Evolutionary conservation across 225 moss, liverwort and hornwort species (phyloP).

Genomic region (Pleurozium schreberi): DNA sequence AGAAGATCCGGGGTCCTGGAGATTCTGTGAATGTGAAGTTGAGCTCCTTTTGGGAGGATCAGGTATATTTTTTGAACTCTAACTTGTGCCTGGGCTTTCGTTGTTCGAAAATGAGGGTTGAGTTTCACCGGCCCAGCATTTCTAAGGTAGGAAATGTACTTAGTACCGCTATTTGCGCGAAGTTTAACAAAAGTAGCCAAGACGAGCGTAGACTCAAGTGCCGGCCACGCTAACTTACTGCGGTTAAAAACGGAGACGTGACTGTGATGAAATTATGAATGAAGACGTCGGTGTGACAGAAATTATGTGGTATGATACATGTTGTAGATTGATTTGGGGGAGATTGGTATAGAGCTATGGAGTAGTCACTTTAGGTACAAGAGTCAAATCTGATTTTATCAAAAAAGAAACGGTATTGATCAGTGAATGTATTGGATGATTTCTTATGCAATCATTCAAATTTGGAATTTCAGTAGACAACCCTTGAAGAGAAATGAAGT

Average conservation of each 20-base stretch:
- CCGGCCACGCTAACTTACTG: not conserved
- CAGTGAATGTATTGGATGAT: not conserved
- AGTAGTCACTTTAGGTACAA: not conserved
- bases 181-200: not conserved
- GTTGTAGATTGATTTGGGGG: not conserved
- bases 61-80: slow-evolving; percentile 14
- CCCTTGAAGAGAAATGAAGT: not conserved
- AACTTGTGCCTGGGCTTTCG: not conserved
- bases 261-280: not conserved
- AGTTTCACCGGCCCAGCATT: not conserved
- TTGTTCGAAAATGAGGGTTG: not conserved
- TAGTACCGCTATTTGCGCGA: not conserved
- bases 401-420: too few species aligned
- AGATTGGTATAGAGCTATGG: too few species aligned
- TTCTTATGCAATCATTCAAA: not conserved
- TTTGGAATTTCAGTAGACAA: not conserved
- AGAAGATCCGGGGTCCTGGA: slow-evolving; percentile 64
- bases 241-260: not conserved
- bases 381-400: not conserved
- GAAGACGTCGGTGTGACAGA: not conserved
- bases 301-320: not conserved
- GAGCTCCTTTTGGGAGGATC: slow-evolving; percentile 69
- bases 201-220: not conserved
- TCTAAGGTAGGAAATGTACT: too few species aligned
- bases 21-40: slow-evolving; percentile 30